phyloP scores from a whole-genome alignment of 306 rosid genomes.

The Crotalaria pallida region DNA sequence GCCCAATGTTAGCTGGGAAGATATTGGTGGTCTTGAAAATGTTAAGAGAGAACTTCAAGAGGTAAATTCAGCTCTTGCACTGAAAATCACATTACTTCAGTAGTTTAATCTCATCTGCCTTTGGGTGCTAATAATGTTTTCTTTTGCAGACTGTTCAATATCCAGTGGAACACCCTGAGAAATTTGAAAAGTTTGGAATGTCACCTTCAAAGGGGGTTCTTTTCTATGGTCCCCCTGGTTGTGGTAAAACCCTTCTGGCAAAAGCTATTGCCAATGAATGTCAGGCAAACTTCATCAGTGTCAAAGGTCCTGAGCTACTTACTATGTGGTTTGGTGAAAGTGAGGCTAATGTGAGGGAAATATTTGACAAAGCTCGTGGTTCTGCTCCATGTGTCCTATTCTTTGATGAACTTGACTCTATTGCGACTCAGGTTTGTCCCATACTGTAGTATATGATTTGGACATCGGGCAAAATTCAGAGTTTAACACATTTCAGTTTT shows the following conservation, averaged over 20 bases:
- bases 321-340: conserved; percentile 99
- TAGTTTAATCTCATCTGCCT: background rate
- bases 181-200: conserved; percentile 96
- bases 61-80: conserved; percentile 39
- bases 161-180: conserved; percentile 99
- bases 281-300: conserved; percentile 94
- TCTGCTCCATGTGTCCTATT: conserved; percentile 99
- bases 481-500: conserved; percentile 16
- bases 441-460: background rate
- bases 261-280: conserved; percentile 98
- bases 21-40: conserved; percentile 97
- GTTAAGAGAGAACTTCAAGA: conserved; percentile 98
- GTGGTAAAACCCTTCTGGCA: conserved; percentile 97
- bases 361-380: conserved; percentile 96
- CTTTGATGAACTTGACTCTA: conserved; percentile 97
- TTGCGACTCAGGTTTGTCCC: conserved; percentile 89
- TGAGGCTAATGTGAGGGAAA: conserved; percentile 98
- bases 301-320: conserved; percentile 97
- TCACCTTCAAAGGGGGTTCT: conserved; percentile 99
- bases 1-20: conserved; percentile 91
- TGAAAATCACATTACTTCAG: background rate
- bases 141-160: conserved; percentile 89
- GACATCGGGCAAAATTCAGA: background rate
- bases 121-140: background rate
- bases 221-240: conserved; percentile 98